Conservation (phyloP, 129 eudicot species). For the Flaveria brownii region DNA sequence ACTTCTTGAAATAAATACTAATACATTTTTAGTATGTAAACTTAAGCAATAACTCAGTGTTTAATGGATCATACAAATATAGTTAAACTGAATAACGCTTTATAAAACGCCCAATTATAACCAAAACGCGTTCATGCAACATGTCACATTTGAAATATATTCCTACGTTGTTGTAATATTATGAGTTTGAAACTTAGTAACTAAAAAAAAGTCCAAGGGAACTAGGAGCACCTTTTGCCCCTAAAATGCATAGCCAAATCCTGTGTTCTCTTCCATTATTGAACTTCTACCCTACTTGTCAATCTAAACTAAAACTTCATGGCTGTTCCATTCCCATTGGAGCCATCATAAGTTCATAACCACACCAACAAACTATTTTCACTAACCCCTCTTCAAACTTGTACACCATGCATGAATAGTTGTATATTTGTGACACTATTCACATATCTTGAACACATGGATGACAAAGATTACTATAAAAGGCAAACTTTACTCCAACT, state of each 20-base stretch:
- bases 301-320: conserved; percentile 17
- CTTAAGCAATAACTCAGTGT: too few relatives aligned
- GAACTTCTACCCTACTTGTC: conserved; percentile 31
- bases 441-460: conserved; percentile 29
- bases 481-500: conserved; percentile 34
- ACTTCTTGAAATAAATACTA: too few relatives aligned
- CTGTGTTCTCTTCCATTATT: conserved; percentile 12
- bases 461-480: conserved; percentile 30
- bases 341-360: conserved; percentile 15
- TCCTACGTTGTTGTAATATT: conserved; percentile 3
- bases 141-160: conserved; percentile 4
- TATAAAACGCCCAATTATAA: not conserved
- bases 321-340: conserved; percentile 31
- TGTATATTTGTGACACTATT: conserved; percentile 12
- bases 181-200: conserved; percentile 11
- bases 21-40: too few relatives aligned
- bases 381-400: conserved; percentile 15
- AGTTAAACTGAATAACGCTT: not conserved
- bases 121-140: not conserved
- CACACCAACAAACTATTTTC: conserved; percentile 25
- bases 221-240: conserved; percentile 38
- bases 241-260: conserved; percentile 38
- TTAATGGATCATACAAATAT: too few relatives aligned
- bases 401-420: conserved; percentile 19
- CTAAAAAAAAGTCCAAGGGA: conserved; percentile 38